Evolutionary conservation across 164 flowering plant species (phyloP).

Genomic region (Echeveria elegans): DNA sequence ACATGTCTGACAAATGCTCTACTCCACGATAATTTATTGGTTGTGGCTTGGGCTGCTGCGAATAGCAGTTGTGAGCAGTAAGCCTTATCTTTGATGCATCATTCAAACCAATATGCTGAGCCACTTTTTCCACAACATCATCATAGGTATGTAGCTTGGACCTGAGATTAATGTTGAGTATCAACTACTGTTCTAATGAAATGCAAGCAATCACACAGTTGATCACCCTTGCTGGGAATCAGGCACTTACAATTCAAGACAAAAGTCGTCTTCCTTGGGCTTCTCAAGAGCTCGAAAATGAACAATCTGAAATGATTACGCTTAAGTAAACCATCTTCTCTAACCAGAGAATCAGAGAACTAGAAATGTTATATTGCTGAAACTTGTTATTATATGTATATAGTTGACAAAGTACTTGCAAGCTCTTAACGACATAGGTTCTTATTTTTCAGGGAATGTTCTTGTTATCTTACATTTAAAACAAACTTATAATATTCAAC

Average conservation of each 20-base stretch:
- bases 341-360: slow-evolving; percentile 18
- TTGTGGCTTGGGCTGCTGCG: slow-evolving; percentile 16
- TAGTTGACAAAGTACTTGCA: neutral
- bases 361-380: neutral
- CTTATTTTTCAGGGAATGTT: neutral
- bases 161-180: neutral
- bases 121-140: slow-evolving; percentile 84
- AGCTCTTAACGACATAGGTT: neutral
- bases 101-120: slow-evolving; percentile 60
- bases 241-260: neutral
- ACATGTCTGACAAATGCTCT: slow-evolving; percentile 79
- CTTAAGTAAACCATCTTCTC: slow-evolving; percentile 1
- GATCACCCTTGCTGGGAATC: neutral
- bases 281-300: slow-evolving; percentile 9
- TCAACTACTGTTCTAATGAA: neutral
- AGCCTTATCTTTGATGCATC: slow-evolving; percentile 87
- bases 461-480: neutral
- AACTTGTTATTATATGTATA: neutral
- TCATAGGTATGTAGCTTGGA: slow-evolving; percentile 50
- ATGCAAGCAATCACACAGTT: neutral
- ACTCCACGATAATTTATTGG: slow-evolving; percentile 80
- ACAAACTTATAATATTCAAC: too few relatives aligned
- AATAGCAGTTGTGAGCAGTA: slow-evolving; percentile 89
- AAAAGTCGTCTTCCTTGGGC: slow-evolving; percentile 6
- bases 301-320: slow-evolving; percentile 3